phyloP scores from a whole-genome alignment of 2,329 filamentous ascomycete species.

The Colletotrichum spaethianum region DNA sequence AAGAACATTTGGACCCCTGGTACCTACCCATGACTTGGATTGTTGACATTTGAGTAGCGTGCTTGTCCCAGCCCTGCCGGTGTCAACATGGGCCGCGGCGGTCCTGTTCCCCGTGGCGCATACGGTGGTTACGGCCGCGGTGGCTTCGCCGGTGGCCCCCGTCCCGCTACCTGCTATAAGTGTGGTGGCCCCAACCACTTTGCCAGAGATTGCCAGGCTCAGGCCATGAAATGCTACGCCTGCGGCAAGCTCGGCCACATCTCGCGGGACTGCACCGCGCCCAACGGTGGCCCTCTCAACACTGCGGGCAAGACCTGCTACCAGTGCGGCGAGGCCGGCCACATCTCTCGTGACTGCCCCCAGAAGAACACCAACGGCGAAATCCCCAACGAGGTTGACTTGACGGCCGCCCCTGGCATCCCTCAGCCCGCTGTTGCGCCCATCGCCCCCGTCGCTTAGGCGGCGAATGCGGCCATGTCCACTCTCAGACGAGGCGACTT shows the following conservation, averaged over 20 bases:
- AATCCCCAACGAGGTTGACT: slow-evolving; percentile 60
- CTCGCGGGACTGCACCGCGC: slow-evolving; percentile 93
- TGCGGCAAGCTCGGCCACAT: slow-evolving; percentile 95
- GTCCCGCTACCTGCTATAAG: slow-evolving; percentile 81
- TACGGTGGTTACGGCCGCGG: slow-evolving; percentile 79
- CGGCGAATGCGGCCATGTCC: slow-evolving; percentile 5
- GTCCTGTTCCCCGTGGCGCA: slow-evolving; percentile 78
- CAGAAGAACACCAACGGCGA: slow-evolving; percentile 74
- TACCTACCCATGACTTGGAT: not conserved
- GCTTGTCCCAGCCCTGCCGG: slow-evolving; percentile 85
- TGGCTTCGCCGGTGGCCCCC: slow-evolving; percentile 79
- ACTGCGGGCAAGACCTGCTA: slow-evolving; percentile 99
- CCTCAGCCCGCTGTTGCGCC: slow-evolving; percentile 55
- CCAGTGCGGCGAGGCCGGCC: slow-evolving; percentile 93
- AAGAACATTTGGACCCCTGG: slow-evolving; percentile 53
- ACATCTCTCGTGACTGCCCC: slow-evolving; percentile 96
- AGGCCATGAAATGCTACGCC: slow-evolving; percentile 98
- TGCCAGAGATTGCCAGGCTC: slow-evolving; percentile 97
- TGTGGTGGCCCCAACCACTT: slow-evolving; percentile 95
- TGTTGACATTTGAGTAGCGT: slow-evolving; percentile 65
- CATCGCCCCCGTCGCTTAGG: slow-evolving; percentile 59
- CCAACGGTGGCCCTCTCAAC: slow-evolving; percentile 95
- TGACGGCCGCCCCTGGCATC: slow-evolving; percentile 57
- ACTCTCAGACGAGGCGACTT: slow-evolving; percentile 10
- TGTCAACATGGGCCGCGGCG: slow-evolving; percentile 74